These are phyloP conservation scores for Scutellaria barbata DNA, from an alignment of 257 asterid genomes.

Conservation along the genomic window DNA sequence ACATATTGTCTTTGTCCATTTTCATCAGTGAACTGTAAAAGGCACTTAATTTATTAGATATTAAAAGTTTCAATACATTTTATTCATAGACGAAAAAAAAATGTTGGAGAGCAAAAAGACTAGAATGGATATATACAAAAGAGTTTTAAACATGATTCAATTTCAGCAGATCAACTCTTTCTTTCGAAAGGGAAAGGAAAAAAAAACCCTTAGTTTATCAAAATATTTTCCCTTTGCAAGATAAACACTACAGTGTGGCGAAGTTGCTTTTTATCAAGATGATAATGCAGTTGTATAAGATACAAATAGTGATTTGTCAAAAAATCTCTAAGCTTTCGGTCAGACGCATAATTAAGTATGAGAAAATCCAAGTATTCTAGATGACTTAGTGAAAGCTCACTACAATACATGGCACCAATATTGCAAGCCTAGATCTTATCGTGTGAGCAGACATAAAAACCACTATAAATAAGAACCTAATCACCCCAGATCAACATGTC, in stretches of 20 bases:
- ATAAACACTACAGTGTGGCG: slow-evolving; percentile 14
- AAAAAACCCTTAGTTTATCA: not conserved
- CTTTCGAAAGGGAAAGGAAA: not conserved
- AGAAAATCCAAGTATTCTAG: slow-evolving; percentile 13
- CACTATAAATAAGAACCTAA: not conserved
- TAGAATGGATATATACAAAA: slow-evolving; percentile 1
- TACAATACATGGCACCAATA: not conserved
- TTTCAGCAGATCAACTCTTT: not conserved
- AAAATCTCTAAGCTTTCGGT: slow-evolving; percentile 2
- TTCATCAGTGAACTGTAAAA: slow-evolving; percentile 86
- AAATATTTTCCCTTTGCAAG: not conserved
- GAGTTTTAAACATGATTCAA: slow-evolving; percentile 1
- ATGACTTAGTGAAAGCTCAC: slow-evolving; percentile 11
- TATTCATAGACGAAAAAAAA: slow-evolving; percentile 1
- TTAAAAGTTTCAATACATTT: slow-evolving; percentile 10
- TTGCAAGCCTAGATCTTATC: slow-evolving; percentile 13
- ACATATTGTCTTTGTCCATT: slow-evolving; percentile 90
- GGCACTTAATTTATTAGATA: slow-evolving; percentile 28
- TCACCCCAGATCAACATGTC: not conserved
- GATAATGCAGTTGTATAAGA: slow-evolving; percentile 13
- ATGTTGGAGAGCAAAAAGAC: slow-evolving; percentile 7
- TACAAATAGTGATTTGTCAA: slow-evolving; percentile 14
- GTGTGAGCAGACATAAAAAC: not conserved
- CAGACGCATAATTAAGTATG: slow-evolving; percentile 1
- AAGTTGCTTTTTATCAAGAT: not conserved